Base-by-base conservation (phyloP, 306 rosid species). In the Malus sieversii region DNA sequence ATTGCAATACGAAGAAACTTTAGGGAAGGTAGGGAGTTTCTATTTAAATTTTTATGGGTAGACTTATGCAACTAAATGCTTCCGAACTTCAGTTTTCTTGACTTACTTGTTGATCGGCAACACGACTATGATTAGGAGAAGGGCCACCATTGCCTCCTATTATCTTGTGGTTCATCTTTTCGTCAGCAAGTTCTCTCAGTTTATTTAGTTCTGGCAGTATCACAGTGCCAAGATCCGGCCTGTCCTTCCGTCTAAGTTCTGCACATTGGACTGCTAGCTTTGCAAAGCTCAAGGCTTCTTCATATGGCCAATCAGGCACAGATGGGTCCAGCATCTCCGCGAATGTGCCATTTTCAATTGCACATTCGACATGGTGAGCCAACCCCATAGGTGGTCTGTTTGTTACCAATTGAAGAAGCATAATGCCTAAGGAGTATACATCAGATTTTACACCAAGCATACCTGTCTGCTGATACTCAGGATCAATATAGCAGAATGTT, bases 401-500 rank as follows among this genome's bases (percentile, higher is more conserved):
- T 12, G 99, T 90, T 76, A 95, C 12, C 65, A 92, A 22, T 29
- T 95, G 99, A 63, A 95, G 83, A 69, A 89, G 87, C 66, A 95
- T 33, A 81, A 95, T 87, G 76, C 99, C 99, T 0, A 95, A 81
- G 73, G 99, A 95, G 78, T 95, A 95, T 22, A 95, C 89, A 66
- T 95, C 99, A 1, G 99, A 95, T 82, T 92, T 92, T 16, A 92
- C 97, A 0, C 99, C 97, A 22, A 95, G 90, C 90, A 95, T 85
- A 75, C 99, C 99, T 38, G 96, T 90, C 77, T 95, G 97, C 46
- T 92, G 99, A 84, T 95, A 95, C 82, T 95, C 99, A 0, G 99
- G 99, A 79, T 92, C 99, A 15, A 95, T 95, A n/a, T 95, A 95
- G 82, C 99, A 95, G 77, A 92, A 95, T 5, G 97, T 92, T 82